Conservation (phyloP, 345 rosid genomes). For the Turnera subulata region DNA sequence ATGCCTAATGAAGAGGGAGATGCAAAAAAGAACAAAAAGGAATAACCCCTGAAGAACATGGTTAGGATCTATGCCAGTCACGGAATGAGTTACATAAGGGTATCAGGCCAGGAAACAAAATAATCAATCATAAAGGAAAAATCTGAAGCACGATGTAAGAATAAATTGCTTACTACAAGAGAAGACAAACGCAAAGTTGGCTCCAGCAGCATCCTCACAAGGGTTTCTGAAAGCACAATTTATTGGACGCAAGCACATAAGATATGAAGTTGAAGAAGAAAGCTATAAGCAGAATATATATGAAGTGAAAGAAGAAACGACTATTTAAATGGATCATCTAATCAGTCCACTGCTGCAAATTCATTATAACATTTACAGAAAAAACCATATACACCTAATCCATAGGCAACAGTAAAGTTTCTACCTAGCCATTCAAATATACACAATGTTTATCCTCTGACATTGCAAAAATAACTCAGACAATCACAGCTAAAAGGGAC, state of each 20-base stretch:
- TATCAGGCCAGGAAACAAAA: not conserved
- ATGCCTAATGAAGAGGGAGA: too few species aligned
- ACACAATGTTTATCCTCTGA: not conserved
- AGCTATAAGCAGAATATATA: not conserved
- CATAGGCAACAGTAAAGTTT: not conserved
- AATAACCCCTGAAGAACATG: too few species aligned
- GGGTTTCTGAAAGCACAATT: constrained; percentile 35
- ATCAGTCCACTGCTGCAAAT: not conserved
- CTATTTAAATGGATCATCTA: not conserved
- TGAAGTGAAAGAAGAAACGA: not conserved
- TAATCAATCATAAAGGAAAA: not conserved
- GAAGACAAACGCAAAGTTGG: constrained; percentile 36
- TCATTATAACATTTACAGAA: not conserved
- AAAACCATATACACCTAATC: not conserved
- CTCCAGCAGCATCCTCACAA: constrained; percentile 46
- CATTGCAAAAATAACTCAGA: not conserved
- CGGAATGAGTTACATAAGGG: not conserved
- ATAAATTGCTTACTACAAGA: constrained; percentile 39
- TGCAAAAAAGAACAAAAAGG: too few species aligned
- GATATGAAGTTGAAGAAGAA: not conserved
- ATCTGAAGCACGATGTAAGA: not conserved
- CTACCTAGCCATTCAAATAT: not conserved
- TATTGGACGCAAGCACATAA: constrained; percentile 3
- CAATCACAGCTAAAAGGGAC: not conserved
- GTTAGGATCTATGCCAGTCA: not conserved